Percentiles rank a stretch among this genome's conserved stretches.
Evolutionary conservation across 2,329 filamentous ascomycete genomes (phyloP).

Genomic region (Talaromyces funiculosus): DNA sequence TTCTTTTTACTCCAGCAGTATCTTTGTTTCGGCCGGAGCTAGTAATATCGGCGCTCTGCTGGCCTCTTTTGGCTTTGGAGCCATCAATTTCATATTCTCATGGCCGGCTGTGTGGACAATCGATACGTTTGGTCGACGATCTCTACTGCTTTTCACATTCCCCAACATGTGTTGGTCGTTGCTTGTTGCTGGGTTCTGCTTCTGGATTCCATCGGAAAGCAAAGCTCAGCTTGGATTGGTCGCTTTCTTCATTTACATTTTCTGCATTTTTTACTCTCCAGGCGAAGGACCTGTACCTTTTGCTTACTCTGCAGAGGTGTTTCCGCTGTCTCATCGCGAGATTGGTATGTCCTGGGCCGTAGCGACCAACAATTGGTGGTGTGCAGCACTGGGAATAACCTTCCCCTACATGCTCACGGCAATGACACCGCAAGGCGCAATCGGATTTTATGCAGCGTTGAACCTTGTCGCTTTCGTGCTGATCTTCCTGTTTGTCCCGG

Average conservation of each 20-base stretch:
- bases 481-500: slow-evolving; percentile 53
- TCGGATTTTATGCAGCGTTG: slow-evolving; percentile 53
- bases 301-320: slow-evolving; percentile 52
- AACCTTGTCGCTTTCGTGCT: slow-evolving; percentile 54
- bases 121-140: slow-evolving; percentile 60
- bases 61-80: slow-evolving; percentile 60
- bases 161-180: slow-evolving; percentile 65
- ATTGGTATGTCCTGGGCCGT: slow-evolving; percentile 37
- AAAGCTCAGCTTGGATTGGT: slow-evolving; percentile 49
- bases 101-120: slow-evolving; percentile 62
- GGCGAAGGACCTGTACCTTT: slow-evolving; percentile 55
- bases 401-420: slow-evolving; percentile 41
- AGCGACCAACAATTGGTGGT: slow-evolving; percentile 38
- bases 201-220: slow-evolving; percentile 43
- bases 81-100: slow-evolving; percentile 60
- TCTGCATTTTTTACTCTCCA: slow-evolving; percentile 59
- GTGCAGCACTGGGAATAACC: slow-evolving; percentile 39
- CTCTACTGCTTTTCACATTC: slow-evolving; percentile 60
- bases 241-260: slow-evolving; percentile 60
- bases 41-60: slow-evolving; percentile 52
- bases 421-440: slow-evolving; percentile 46
- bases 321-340: slow-evolving; percentile 51
- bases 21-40: slow-evolving; percentile 52
- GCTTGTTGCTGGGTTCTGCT: slow-evolving; percentile 56
- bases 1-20: slow-evolving; percentile 66